Evolutionary conservation across 805 yeast species (phyloP).

Genomic region (Teunomyces aglyptinius): DNA sequence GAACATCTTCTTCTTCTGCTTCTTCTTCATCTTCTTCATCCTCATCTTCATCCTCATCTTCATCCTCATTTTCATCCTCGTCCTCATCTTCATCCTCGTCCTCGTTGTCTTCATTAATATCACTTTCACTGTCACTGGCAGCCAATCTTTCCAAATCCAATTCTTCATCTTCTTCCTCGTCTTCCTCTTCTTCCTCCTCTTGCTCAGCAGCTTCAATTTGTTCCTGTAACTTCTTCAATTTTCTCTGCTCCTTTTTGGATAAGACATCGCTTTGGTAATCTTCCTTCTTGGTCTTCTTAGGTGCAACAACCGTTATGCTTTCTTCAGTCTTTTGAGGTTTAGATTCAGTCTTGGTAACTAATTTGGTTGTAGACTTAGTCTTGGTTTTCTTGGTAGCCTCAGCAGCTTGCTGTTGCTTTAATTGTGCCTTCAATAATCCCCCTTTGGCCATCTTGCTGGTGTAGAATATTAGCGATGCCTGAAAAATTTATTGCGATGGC

Average conservation of each 20-base stretch:
- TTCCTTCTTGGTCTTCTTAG: conserved; percentile 20
- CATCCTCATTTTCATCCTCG: conserved; percentile 55
- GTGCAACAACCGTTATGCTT: conserved; percentile 7
- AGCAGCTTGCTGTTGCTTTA: conserved; percentile 25
- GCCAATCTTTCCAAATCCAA: conserved; percentile 55
- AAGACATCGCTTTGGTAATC: conserved; percentile 50
- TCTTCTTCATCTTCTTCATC: conserved; percentile 60
- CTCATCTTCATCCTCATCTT: conserved; percentile 62
- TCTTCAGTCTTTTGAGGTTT: conserved; percentile 13
- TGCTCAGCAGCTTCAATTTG: conserved; percentile 27
- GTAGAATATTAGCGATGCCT: conserved; percentile 5
- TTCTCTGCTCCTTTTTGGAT: conserved; percentile 64
- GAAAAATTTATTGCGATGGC: conserved; percentile 13
- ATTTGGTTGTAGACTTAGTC: conserved; percentile 16
- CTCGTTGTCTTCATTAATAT: conserved; percentile 33
- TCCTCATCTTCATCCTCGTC: conserved; percentile 47
- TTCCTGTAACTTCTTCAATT: conserved; percentile 49
- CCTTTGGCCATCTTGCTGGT: conserved; percentile 27
- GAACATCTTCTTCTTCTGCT: conserved; percentile 73
- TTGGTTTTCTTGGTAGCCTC: conserved; percentile 24
- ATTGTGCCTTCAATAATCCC: conserved; percentile 30
- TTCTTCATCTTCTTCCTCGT: conserved; percentile 36
- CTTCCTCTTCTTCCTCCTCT: conserved; percentile 26
- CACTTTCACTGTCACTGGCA: conserved; percentile 52
- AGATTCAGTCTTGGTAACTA: conserved; percentile 3